phyloP scores from a whole-genome alignment of 768 basidiomycete genomes.

The Dictyophora rubrovolvata region DNA sequence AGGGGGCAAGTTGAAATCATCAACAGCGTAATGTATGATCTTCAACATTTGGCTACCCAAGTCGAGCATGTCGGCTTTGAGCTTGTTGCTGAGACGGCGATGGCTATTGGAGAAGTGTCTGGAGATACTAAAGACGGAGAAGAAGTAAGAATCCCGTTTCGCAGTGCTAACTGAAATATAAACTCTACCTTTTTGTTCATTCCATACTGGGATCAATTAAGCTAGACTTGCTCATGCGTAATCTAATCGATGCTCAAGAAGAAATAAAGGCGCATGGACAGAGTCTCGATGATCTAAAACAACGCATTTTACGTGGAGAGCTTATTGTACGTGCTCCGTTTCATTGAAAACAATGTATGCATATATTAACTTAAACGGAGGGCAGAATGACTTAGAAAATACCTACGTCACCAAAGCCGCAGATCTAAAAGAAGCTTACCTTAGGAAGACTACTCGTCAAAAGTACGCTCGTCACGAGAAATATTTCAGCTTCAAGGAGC shows the following conservation, averaged over 20 bases:
- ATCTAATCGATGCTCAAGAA: constrained; percentile 53
- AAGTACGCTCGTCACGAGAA: constrained; percentile 57
- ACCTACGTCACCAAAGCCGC: constrained; percentile 41
- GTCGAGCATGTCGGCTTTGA: constrained; percentile 32
- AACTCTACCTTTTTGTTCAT: background rate
- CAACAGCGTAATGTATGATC: background rate
- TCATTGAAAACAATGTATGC: background rate
- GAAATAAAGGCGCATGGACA: constrained; percentile 50
- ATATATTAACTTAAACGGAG: too few species aligned
- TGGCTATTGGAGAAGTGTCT: constrained; percentile 11
- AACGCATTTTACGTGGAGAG: constrained; percentile 44
- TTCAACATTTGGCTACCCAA: background rate
- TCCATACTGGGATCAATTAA: constrained; percentile 18
- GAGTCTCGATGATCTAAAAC: constrained; percentile 44
- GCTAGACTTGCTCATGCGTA: constrained; percentile 59
- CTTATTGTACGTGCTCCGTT: constrained; percentile 39
- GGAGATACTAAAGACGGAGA: constrained; percentile 13
- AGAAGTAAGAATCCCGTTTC: constrained; percentile 2
- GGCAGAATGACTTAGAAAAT: constrained; percentile 41
- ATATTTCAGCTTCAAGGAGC: constrained; percentile 54
- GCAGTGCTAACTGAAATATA: background rate
- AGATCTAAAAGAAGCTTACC: constrained; percentile 36
- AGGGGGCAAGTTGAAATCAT: background rate
- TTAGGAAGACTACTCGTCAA: constrained; percentile 58
- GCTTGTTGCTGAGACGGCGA: constrained; percentile 32